phyloP scores from a whole-genome alignment of 2,329 filamentous ascomycete genomes.

The Nannizzia gypsea region DNA sequence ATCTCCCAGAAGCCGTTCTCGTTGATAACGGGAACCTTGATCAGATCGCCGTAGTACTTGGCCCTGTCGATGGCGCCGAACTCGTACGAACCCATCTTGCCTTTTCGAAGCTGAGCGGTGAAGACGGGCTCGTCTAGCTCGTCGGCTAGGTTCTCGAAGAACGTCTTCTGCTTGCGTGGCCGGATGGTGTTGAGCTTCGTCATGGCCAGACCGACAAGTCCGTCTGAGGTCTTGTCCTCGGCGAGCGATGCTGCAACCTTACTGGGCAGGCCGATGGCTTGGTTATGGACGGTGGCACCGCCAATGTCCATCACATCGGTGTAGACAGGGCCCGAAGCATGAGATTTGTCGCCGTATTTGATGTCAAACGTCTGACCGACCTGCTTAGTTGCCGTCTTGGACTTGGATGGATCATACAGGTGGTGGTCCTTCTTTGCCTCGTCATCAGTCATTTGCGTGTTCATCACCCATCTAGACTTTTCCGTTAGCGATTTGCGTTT shows the following conservation, averaged over 20 bases:
- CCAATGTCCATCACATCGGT: slow-evolving; percentile 54
- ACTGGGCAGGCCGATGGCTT: slow-evolving; percentile 57
- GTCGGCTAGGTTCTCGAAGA: slow-evolving; percentile 58
- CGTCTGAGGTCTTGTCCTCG: slow-evolving; percentile 44
- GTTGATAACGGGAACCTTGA: slow-evolving; percentile 50
- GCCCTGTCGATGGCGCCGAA: slow-evolving; percentile 57
- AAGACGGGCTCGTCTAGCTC: slow-evolving; percentile 55
- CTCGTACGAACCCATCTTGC: slow-evolving; percentile 54
- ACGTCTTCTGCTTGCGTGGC: slow-evolving; percentile 55
- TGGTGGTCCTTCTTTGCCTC: slow-evolving; percentile 40
- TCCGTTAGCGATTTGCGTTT: neutral
- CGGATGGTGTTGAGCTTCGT: slow-evolving; percentile 50
- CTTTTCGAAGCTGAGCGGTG: slow-evolving; percentile 55
- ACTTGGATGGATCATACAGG: slow-evolving; percentile 44
- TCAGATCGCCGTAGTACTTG: slow-evolving; percentile 52
- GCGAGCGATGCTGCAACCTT: slow-evolving; percentile 45
- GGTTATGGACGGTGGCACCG: slow-evolving; percentile 45
- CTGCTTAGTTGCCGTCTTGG: slow-evolving; percentile 39
- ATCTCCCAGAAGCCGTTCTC: slow-evolving; percentile 60
- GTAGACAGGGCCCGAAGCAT: slow-evolving; percentile 53
- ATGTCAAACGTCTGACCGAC: slow-evolving; percentile 47
- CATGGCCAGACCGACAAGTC: slow-evolving; percentile 51
- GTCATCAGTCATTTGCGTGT: slow-evolving; percentile 42
- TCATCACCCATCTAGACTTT: slow-evolving; percentile 57
- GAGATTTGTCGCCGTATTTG: slow-evolving; percentile 53